Conservation (phyloP, 1,284 basidiomycete genomes). For the Ganoderma meredithae region DNA sequence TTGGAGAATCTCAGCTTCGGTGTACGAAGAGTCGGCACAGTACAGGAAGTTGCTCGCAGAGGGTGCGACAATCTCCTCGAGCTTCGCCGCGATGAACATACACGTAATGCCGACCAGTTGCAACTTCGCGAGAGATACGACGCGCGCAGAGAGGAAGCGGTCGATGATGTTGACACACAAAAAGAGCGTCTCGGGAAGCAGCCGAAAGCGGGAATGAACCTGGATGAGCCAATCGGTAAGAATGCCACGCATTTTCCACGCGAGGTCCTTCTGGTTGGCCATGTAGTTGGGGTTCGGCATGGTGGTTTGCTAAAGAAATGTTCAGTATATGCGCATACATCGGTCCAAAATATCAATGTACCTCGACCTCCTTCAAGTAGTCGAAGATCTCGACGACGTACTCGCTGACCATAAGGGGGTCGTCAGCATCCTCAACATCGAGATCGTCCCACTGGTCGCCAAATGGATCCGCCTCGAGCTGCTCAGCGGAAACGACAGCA, state of each 20-base stretch:
- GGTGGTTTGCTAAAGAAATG: slow-evolving; percentile 66
- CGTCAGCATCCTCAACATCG: slow-evolving; percentile 93
- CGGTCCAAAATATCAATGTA: slow-evolving; percentile 39
- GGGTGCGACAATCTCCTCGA: slow-evolving; percentile 95
- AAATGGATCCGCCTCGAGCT: slow-evolving; percentile 63
- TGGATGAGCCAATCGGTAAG: slow-evolving; percentile 98
- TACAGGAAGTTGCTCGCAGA: slow-evolving; percentile 88
- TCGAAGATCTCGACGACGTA: slow-evolving; percentile 95
- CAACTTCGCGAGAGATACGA: slow-evolving; percentile 91
- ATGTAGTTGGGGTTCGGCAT: slow-evolving; percentile 93
- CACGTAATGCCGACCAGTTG: slow-evolving; percentile 96
- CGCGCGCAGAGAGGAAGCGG: slow-evolving; percentile 91
- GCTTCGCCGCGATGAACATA: slow-evolving; percentile 94
- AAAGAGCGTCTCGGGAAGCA: slow-evolving; percentile 96
- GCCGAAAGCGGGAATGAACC: slow-evolving; percentile 92
- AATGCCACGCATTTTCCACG: slow-evolving; percentile 95
- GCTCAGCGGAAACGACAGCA: slow-evolving; percentile 36
- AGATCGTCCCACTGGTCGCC: slow-evolving; percentile 85
- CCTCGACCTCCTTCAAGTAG: slow-evolving; percentile 86
- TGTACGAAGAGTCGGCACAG: slow-evolving; percentile 90
- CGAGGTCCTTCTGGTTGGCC: slow-evolving; percentile 88
- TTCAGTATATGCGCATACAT: slow-evolving; percentile 20
- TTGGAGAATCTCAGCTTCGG: slow-evolving; percentile 87
- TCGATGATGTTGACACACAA: slow-evolving; percentile 96
- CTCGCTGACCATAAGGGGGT: slow-evolving; percentile 97